phyloP scores from a whole-genome alignment of 2,329 filamentous ascomycete species.

The Alternaria ventricosa region DNA sequence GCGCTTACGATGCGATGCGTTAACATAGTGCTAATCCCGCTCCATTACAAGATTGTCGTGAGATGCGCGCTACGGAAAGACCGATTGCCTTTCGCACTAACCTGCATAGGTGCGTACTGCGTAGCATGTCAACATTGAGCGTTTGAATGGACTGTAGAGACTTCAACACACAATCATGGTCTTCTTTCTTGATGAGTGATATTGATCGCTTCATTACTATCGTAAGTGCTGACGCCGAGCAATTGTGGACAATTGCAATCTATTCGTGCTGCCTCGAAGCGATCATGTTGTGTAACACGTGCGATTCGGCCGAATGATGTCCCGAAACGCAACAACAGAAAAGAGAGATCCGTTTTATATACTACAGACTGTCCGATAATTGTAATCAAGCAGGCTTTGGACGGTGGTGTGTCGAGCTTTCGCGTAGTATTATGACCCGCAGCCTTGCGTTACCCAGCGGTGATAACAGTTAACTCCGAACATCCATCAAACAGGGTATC shows the following conservation, averaged over 20 bases:
- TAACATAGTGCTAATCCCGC: background rate
- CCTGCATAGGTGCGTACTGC: background rate
- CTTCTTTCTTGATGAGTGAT: background rate
- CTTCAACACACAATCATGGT: background rate
- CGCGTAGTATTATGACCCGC: background rate
- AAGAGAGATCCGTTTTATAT: background rate
- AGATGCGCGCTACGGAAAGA: background rate
- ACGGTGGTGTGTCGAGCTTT: background rate
- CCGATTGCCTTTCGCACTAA: background rate
- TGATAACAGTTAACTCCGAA: constrained; percentile 4
- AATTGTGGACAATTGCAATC: background rate
- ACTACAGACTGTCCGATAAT: background rate
- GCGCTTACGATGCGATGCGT: background rate
- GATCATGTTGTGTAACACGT: background rate
- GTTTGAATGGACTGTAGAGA: background rate
- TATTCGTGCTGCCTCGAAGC: background rate
- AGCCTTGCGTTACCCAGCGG: background rate
- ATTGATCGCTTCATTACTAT: background rate
- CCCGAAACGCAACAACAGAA: background rate
- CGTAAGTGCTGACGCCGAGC: background rate
- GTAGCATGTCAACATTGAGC: background rate
- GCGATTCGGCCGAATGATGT: background rate
- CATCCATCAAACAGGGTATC: background rate
- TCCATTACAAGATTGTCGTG: background rate
- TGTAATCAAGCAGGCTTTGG: background rate